phyloP scores from a whole-genome alignment of 139 green algal species.

The Closterium sp. region DNA sequence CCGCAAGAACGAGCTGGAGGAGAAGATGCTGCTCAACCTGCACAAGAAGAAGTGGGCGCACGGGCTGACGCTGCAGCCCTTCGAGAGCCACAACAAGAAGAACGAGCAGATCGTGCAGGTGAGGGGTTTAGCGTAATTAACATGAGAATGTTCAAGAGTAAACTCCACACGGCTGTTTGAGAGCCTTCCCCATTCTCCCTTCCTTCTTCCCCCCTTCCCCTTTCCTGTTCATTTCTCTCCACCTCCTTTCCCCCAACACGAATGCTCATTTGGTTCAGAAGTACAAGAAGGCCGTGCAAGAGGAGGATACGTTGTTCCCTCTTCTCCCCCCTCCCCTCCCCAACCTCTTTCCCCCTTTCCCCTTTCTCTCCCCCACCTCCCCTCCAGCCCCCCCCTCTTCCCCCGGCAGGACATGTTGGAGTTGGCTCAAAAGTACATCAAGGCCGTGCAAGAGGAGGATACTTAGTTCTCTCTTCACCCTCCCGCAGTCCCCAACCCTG shows the following conservation, averaged over 20 bases:
- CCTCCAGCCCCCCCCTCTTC: too few relatives aligned
- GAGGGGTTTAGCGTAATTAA: neutral
- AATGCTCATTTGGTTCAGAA: too few relatives aligned
- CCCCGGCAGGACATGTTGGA: slow-evolving; percentile 68
- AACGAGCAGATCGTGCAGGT: slow-evolving; percentile 78
- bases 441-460: slow-evolving; percentile 88
- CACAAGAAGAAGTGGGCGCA: slow-evolving; percentile 89
- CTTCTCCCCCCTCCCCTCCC: neutral
- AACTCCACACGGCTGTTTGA: too few relatives aligned
- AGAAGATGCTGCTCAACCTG: slow-evolving; percentile 98
- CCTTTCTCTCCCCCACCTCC: too few relatives aligned
- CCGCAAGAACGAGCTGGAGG: slow-evolving; percentile 97
- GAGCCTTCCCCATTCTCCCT: too few relatives aligned
- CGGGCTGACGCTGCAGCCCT: slow-evolving; percentile 78
- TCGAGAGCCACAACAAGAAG: slow-evolving; percentile 62
- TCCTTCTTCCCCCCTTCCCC: too few relatives aligned
- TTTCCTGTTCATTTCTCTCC: too few relatives aligned
- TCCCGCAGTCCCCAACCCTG: too few relatives aligned
- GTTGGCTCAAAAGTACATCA: slow-evolving; percentile 80
- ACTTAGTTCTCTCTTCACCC: slow-evolving; percentile 54
- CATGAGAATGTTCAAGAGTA: too few relatives aligned
- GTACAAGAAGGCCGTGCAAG: too few relatives aligned
- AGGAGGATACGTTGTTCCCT: too few relatives aligned
- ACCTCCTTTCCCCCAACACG: too few relatives aligned
- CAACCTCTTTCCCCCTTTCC: neutral